Percentiles rank a stretch among this genome's conserved stretches.
phyloP scores from a whole-genome alignment of 2,329 filamentous ascomycete genomes.

The Penicillium sp. region DNA sequence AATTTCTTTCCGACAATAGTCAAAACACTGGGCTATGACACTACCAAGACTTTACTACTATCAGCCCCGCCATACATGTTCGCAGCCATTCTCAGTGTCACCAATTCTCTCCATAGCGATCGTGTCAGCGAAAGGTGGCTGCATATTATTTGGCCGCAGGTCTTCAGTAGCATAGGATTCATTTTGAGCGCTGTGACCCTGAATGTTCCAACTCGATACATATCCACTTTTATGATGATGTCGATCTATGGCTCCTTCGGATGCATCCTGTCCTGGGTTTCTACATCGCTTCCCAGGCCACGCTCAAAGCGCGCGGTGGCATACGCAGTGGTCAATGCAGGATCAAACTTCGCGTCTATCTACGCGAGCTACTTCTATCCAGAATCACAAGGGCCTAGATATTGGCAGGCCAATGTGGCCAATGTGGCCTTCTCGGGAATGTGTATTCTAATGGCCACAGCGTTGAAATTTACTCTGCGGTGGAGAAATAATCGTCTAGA shows the following conservation, averaged over 20 bases:
- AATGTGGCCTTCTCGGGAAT: constrained; percentile 35
- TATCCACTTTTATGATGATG: constrained; percentile 38
- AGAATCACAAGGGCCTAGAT: constrained; percentile 21
- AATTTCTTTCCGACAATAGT: constrained; percentile 50
- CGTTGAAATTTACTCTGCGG: constrained; percentile 6
- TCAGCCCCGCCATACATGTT: constrained; percentile 58
- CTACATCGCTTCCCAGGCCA: constrained; percentile 46
- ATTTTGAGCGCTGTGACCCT: constrained; percentile 33
- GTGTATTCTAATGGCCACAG: constrained; percentile 33
- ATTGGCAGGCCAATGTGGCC: constrained; percentile 31
- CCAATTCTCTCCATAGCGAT: constrained; percentile 56
- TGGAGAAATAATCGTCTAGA: constrained; percentile 10
- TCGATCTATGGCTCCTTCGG: constrained; percentile 43
- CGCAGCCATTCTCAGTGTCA: constrained; percentile 53
- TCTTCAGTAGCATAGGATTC: constrained; percentile 35
- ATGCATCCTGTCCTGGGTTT: constrained; percentile 49
- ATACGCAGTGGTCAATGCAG: constrained; percentile 48
- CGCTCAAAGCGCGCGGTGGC: constrained; percentile 50
- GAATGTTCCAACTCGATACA: constrained; percentile 35
- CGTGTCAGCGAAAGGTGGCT: constrained; percentile 41
- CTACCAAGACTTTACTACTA: constrained; percentile 55
- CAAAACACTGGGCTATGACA: constrained; percentile 52
- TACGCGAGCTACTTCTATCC: constrained; percentile 44
- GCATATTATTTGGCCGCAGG: constrained; percentile 32
- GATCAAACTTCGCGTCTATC: constrained; percentile 45